phyloP scores from a whole-genome alignment of 2,329 filamentous ascomycete genomes.

The Sphaerulina vaccinii region DNA sequence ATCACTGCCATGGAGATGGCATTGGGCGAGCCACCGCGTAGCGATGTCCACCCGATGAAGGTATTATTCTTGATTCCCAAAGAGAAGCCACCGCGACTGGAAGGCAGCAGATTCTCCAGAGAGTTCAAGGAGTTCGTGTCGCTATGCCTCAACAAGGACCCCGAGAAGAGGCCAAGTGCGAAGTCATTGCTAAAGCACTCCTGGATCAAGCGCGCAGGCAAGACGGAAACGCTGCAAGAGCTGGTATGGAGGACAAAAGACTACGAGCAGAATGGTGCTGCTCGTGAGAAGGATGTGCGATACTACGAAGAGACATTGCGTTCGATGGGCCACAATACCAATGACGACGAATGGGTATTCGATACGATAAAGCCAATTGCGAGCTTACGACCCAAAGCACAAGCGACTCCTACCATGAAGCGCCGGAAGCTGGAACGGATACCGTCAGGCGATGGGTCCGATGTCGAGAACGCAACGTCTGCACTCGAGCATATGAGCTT shows the following conservation, averaged over 20 bases:
- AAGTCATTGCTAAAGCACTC: conserved; percentile 84
- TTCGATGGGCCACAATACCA: conserved; percentile 50
- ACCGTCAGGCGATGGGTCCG: conserved; percentile 40
- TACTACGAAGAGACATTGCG: conserved; percentile 90
- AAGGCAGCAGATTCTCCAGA: conserved; percentile 60
- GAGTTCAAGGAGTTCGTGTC: conserved; percentile 94
- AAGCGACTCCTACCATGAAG: conserved; percentile 43
- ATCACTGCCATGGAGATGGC: conserved; percentile 91
- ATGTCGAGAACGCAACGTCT: conserved; percentile 39
- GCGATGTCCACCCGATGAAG: conserved; percentile 87
- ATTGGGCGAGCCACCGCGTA: conserved; percentile 83
- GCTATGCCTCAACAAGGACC: conserved; percentile 88
- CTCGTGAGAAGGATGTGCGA: conserved; percentile 55
- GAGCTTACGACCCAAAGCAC: conserved; percentile 57
- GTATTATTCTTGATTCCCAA: conserved; percentile 90
- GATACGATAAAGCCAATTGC: conserved; percentile 74
- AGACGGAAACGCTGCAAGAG: conserved; percentile 83
- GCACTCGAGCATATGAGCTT: conserved; percentile 45
- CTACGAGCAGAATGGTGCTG: conserved; percentile 61
- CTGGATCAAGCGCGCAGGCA: conserved; percentile 84
- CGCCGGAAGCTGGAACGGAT: conserved; percentile 50
- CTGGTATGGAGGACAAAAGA: conserved; percentile 79
- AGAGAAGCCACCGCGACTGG: conserved; percentile 76
- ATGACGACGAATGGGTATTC: conserved; percentile 90
- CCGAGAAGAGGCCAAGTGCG: conserved; percentile 77